phyloP scores from a whole-genome alignment of 257 asterid species.

The Nicotiana undulata region DNA sequence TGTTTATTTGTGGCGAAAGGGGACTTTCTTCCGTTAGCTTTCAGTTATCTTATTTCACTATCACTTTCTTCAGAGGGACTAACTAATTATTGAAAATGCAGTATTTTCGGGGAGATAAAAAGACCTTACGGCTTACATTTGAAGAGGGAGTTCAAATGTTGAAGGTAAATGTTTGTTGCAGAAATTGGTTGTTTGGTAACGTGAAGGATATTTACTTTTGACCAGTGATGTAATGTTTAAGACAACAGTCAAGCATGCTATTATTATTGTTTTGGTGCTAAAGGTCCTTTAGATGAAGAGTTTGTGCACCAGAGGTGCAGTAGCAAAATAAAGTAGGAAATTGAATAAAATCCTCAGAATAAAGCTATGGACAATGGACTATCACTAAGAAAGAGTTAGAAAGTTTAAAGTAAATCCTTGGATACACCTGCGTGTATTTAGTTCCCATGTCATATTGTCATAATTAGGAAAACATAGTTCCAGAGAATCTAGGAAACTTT shows the following conservation, averaged over 20 bases:
- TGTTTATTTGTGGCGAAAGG: background rate
- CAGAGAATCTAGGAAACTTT: background rate
- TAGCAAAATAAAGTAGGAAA: background rate
- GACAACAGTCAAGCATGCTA: background rate
- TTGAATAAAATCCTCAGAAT: background rate
- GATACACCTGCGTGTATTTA: background rate
- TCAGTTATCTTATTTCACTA: background rate
- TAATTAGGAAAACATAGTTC: background rate
- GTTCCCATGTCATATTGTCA: background rate
- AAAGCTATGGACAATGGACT: background rate
- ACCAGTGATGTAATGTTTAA: background rate
- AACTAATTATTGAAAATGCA: conserved; percentile 31
- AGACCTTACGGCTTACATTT: conserved; percentile 72
- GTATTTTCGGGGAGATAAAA: conserved; percentile 35
- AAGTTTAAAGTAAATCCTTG: background rate
- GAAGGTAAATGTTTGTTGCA: conserved; percentile 30
- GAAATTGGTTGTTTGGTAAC: background rate
- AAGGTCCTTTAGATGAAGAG: background rate
- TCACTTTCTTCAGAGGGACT: background rate
- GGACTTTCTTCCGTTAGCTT: background rate
- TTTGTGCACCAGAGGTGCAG: background rate
- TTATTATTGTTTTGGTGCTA: background rate
- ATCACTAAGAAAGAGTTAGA: background rate
- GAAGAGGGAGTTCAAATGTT: conserved; percentile 90
- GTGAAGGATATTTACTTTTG: background rate